phyloP scores from a whole-genome alignment of 2,329 filamentous ascomycete species.

The Scedosporium apiospermum region DNA sequence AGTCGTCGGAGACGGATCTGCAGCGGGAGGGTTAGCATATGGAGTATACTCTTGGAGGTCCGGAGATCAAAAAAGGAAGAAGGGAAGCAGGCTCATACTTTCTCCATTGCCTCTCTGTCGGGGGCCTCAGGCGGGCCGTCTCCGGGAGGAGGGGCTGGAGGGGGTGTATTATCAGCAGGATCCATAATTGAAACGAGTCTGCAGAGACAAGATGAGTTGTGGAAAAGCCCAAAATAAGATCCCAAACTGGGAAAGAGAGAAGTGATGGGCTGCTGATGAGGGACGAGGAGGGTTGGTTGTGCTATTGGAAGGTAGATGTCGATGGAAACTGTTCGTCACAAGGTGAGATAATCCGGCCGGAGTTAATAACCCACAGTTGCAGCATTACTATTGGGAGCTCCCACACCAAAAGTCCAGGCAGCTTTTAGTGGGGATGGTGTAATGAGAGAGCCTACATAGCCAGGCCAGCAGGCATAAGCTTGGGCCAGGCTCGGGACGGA shows the following conservation, averaged over 20 bases:
- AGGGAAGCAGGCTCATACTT: slow-evolving; percentile 26
- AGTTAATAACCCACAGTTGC: too few species aligned
- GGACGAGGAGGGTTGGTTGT: neutral
- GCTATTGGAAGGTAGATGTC: slow-evolving; percentile 3
- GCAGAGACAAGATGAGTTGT: neutral
- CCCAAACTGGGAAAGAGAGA: neutral
- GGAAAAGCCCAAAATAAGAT: neutral
- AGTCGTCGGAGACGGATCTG: slow-evolving; percentile 40
- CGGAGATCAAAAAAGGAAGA: slow-evolving; percentile 1
- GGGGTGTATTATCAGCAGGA: slow-evolving; percentile 30
- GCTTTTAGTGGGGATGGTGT: too few species aligned
- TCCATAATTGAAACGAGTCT: slow-evolving; percentile 29
- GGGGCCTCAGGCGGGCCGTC: slow-evolving; percentile 35
- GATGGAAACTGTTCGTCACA: neutral
- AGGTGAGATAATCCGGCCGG: too few species aligned
- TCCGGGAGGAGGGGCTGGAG: neutral
- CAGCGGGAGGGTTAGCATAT: slow-evolving; percentile 8
- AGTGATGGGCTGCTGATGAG: neutral
- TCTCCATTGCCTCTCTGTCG: slow-evolving; percentile 49
- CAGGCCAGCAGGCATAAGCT: too few species aligned
- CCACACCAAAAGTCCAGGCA: too few species aligned
- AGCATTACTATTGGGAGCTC: too few species aligned
- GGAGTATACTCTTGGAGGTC: neutral
- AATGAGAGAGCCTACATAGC: too few species aligned
- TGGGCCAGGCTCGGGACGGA: too few species aligned